A percentile compares a stretch with the other conserved stretches of the same genome.
phyloP scores from a whole-genome alignment of 306 rosid species.

The Fagus sylvatica region DNA sequence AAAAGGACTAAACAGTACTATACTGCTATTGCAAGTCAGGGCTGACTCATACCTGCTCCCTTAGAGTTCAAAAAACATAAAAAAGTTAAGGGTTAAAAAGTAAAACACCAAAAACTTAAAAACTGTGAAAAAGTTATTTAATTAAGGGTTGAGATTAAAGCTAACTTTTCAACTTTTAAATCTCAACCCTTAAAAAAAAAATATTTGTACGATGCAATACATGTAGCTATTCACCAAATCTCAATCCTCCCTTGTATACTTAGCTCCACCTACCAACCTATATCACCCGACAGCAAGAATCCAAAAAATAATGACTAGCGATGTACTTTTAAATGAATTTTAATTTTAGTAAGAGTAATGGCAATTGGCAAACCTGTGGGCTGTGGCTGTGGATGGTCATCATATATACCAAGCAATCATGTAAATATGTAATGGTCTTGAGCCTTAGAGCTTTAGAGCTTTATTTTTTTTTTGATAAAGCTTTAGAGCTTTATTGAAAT shows the following conservation, averaged over 20 bases:
- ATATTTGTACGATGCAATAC: no score
- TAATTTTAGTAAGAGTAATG: conserved; percentile 20
- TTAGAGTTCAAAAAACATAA: no score
- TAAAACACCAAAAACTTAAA: no score
- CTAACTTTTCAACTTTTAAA: no score
- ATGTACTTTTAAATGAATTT: conserved; percentile 4
- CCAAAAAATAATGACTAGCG: not conserved
- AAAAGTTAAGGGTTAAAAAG: no score
- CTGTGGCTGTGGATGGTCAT: conserved; percentile 3
- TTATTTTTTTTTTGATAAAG: no score
- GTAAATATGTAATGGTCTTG: conserved; percentile 73
- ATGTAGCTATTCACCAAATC: no score
- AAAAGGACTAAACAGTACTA: not conserved
- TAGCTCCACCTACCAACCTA: conserved; percentile 95
- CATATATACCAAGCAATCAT: conserved; percentile 56
- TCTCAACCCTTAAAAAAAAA: no score
- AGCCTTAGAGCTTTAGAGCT: conserved; percentile 78
- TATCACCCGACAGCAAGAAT: conserved; percentile 10
- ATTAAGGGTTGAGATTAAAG: no score
- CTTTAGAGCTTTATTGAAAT: no score
- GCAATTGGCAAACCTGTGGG: no score
- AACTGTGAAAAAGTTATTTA: no score
- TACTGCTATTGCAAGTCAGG: not conserved
- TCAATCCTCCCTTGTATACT: conserved; percentile 79
- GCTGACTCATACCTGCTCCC: conserved; percentile 49